These are phyloP conservation scores for Kodamaea leandrae DNA, from an alignment of 805 yeast species.

Conservation along the genomic window DNA sequence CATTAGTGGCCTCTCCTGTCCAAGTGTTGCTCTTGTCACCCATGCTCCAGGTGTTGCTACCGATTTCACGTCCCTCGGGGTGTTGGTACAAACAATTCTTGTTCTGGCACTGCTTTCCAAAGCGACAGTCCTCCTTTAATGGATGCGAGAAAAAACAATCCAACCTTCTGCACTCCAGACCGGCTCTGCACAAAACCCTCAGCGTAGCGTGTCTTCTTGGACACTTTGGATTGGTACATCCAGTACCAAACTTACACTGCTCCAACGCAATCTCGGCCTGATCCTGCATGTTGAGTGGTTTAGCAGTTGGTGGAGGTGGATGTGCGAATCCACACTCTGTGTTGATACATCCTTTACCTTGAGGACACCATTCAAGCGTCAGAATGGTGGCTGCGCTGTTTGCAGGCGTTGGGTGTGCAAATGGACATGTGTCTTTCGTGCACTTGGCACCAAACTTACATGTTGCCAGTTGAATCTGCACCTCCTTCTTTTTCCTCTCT, in stretches of 20 bases:
- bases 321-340: constrained; percentile 70
- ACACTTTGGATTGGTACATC: constrained; percentile 77
- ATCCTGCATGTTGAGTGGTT: constrained; percentile 21
- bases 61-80: constrained; percentile 65
- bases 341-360: constrained; percentile 62
- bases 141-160: constrained; percentile 88
- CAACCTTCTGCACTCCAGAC: constrained; percentile 69
- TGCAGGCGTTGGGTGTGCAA: constrained; percentile 90
- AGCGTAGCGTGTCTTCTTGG: constrained; percentile 82
- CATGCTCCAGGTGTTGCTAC: constrained; percentile 36
- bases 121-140: constrained; percentile 73
- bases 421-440: constrained; percentile 76
- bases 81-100: constrained; percentile 70
- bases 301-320: constrained; percentile 62
- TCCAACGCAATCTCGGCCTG: constrained; percentile 56
- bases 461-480: constrained; percentile 39
- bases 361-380: constrained; percentile 72
- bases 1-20: constrained; percentile 15
- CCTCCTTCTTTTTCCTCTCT: constrained; percentile 37
- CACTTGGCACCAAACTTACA: constrained; percentile 80
- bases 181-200: constrained; percentile 75
- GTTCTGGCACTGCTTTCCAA: constrained; percentile 73
- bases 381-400: constrained; percentile 70
- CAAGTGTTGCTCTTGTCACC: constrained; percentile 18
- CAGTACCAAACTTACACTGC: constrained; percentile 75